Conservation (phyloP, 805 yeast genomes). For the Spathaspora girioi region DNA sequence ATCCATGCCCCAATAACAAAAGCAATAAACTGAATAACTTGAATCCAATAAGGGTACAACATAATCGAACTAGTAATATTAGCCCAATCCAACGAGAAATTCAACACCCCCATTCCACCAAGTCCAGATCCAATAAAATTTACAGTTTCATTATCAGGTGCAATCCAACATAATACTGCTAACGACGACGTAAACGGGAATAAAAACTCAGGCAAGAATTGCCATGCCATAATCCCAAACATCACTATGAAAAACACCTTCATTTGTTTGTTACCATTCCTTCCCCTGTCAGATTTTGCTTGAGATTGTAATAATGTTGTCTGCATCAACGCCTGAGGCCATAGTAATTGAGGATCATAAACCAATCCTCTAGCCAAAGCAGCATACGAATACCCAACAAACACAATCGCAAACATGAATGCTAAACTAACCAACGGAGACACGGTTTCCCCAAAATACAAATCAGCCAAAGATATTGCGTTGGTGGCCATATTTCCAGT, state of each 20-base stretch:
- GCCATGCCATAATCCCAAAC: constrained; percentile 38
- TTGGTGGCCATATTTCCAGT: constrained; percentile 50
- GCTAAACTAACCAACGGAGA: constrained; percentile 34
- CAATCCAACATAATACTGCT: constrained; percentile 48
- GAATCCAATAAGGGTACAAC: constrained; percentile 53
- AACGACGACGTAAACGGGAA: constrained; percentile 49
- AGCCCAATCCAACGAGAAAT: constrained; percentile 50
- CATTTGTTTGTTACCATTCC: constrained; percentile 26
- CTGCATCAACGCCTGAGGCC: constrained; percentile 54
- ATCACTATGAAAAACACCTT: constrained; percentile 34
- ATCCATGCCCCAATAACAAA: constrained; percentile 48
- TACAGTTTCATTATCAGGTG: constrained; percentile 36
- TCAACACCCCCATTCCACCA: constrained; percentile 50
- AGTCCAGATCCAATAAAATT: constrained; percentile 51
- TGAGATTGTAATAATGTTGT: constrained; percentile 40
- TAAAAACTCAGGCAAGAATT: constrained; percentile 45
- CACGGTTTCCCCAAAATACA: constrained; percentile 37
- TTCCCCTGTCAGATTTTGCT: constrained; percentile 13
- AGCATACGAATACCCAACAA: constrained; percentile 51
- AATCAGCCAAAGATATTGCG: constrained; percentile 44
- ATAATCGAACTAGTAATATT: constrained; percentile 48
- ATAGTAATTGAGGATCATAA: constrained; percentile 46
- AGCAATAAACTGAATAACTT: constrained; percentile 44
- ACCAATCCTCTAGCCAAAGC: constrained; percentile 46
- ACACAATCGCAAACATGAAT: constrained; percentile 51